These are phyloP conservation scores for Actinidia polygama DNA, from an alignment of 179 eudicot genomes.

Conservation along the genomic window DNA sequence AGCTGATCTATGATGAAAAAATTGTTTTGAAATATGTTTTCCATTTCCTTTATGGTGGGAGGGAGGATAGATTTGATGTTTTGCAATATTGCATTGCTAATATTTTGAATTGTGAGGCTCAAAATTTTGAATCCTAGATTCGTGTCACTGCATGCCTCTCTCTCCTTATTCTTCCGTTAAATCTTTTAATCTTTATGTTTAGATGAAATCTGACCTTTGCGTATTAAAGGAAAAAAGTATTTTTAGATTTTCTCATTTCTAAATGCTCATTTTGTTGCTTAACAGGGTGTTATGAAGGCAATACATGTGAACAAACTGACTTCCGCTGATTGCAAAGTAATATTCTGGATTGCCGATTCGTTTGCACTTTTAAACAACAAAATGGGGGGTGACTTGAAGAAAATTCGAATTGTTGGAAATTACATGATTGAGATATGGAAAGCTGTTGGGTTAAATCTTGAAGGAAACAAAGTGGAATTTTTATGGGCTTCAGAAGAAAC, in stretches of 20 bases:
- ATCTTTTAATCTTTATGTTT: not conserved
- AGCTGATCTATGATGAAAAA: no score
- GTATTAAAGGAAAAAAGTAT: not conserved
- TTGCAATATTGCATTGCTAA: no score
- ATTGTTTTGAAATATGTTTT: no score
- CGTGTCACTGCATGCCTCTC: not conserved
- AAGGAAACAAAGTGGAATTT: constrained; percentile 78
- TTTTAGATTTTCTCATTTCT: not conserved
- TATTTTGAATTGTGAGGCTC: no score
- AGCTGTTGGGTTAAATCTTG: constrained; percentile 79
- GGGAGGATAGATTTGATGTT: no score
- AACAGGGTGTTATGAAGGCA: constrained; percentile 86
- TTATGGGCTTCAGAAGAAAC: constrained; percentile 86
- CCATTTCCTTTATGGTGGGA: no score
- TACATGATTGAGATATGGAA: constrained; percentile 95
- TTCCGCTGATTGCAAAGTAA: constrained; percentile 88
- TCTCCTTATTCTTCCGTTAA: not conserved
- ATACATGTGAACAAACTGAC: constrained; percentile 85
- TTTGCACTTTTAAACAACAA: constrained; percentile 92
- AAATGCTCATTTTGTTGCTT: constrained; percentile 8
- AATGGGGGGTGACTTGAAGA: constrained; percentile 91
- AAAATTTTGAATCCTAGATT: not conserved
- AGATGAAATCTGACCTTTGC: no score
- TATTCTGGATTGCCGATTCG: constrained; percentile 94
- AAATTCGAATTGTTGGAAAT: constrained; percentile 78